Conservation (phyloP, 768 basidiomycete species). For the Lactarius pseudohatsudake region DNA sequence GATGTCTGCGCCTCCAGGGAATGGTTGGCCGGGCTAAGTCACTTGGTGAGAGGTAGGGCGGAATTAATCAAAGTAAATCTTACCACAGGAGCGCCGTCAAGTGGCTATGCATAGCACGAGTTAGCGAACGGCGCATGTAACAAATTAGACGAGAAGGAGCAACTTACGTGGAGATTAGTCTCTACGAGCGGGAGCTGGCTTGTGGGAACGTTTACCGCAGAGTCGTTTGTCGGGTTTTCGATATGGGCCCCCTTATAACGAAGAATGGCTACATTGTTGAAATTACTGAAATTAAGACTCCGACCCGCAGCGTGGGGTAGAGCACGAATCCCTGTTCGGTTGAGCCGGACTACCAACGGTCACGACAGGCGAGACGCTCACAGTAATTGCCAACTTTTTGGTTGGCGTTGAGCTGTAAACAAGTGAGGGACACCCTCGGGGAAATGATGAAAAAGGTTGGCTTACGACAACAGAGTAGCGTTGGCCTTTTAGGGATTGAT, state of each 20-base stretch:
- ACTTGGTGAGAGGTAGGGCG: background rate
- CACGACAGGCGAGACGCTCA: background rate
- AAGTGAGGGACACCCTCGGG: background rate
- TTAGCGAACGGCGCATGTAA: background rate
- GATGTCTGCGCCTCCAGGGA: slow-evolving; percentile 6
- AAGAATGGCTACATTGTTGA: background rate
- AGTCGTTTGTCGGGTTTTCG: background rate
- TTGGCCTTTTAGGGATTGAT: background rate
- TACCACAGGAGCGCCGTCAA: slow-evolving; percentile 1
- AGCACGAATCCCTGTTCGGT: background rate
- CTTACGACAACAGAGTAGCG: background rate
- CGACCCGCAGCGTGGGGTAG: background rate
- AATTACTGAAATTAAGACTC: background rate
- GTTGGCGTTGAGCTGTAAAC: background rate
- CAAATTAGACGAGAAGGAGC: background rate
- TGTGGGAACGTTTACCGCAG: background rate
- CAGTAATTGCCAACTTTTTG: background rate
- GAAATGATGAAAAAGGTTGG: background rate
- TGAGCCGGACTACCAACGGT: background rate
- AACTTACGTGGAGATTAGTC: slow-evolving; percentile 1
- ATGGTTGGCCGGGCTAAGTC: background rate
- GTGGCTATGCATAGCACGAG: background rate
- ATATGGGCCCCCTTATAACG: background rate
- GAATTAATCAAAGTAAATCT: background rate
- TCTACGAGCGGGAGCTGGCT: slow-evolving; percentile 1